These are phyloP conservation scores for Waitea zeae DNA, from an alignment of 1,284 basidiomycete species.

Conservation along the genomic window DNA sequence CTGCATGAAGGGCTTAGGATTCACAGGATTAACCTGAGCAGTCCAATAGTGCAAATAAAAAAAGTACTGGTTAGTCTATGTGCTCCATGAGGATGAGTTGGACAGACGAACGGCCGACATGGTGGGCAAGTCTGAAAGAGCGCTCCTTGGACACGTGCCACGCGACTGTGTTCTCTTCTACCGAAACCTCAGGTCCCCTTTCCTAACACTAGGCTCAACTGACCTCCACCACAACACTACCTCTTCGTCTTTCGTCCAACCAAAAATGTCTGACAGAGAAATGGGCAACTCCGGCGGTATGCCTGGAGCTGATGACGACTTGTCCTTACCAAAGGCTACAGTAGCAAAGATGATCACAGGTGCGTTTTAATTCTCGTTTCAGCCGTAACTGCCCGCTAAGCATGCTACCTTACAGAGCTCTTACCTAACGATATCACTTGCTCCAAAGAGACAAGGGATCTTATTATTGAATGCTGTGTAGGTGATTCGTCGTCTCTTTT, in stretches of 20 bases:
- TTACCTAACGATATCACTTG: slow-evolving; percentile 82
- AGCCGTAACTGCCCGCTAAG: slow-evolving; percentile 2
- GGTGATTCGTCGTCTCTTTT: slow-evolving; percentile 33
- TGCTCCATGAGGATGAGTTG: no score
- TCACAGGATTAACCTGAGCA: slow-evolving; percentile 88
- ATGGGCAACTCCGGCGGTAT: slow-evolving; percentile 43
- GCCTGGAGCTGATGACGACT: slow-evolving; percentile 74
- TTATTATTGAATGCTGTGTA: slow-evolving; percentile 97
- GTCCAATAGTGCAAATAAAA: no score
- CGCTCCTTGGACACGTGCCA: neutral
- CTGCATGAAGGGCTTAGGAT: slow-evolving; percentile 98
- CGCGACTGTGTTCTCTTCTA: neutral
- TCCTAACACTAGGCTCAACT: no score
- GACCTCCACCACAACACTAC: neutral
- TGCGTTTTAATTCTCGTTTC: slow-evolving; percentile 16
- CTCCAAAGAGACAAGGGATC: slow-evolving; percentile 90
- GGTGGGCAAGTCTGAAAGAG: slow-evolving; percentile 24
- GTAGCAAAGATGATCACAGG: slow-evolving; percentile 95
- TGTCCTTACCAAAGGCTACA: slow-evolving; percentile 92
- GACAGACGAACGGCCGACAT: slow-evolving; percentile 32
- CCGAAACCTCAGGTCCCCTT: neutral
- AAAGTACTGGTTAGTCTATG: slow-evolving; percentile 1
- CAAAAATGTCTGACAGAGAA: slow-evolving; percentile 75
- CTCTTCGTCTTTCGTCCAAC: slow-evolving; percentile 4
- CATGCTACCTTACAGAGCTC: slow-evolving; percentile 47